Evolutionary conservation across 148 eudicot genomes (phyloP), one percentile per base, ranked within the genome.

Genomic region (Pharnaceum exiguum): DNA sequence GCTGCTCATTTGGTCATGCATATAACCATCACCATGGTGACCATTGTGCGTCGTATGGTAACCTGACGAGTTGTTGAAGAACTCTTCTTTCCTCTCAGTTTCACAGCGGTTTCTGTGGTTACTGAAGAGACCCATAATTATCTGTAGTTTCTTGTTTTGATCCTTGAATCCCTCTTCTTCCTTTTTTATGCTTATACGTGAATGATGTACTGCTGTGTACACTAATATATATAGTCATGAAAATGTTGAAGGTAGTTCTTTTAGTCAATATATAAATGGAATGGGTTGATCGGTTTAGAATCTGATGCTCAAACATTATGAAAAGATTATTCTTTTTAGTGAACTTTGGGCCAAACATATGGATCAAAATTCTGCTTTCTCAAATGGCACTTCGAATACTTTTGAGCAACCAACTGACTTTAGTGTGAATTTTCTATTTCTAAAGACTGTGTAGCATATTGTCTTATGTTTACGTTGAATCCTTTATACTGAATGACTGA

Each of bases 61-160:
- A 35, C 68, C 51, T 62, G 53, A 11, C 71, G 73, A 61, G 48
- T 59, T 65, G 5, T 51, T 13, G 46, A 16, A 57, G 40, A 52
- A 51, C 33, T 12, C 55, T 19, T 57, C 54, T 56, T 63, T 53
- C 27, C 38, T 51, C 59, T 63, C 64, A 50, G 74, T 28, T 54
- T 57, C 69, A 15, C 22, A 29, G 58, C 63, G 49, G 55, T 46
- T 32, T 31, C 74, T 70, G 57, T 70, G 64, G 55, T 42, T 45
- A 10, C 54, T 57, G 48, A 25, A 63, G 47, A 31, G 58, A 69
- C 57, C 63, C 52, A 5, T 52, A 48, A 5, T 40, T 23, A 7
- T 17, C 30, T 45, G 36, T 16, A 27, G 29, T 13, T 53, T 49
- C 10, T 15, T 3, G 1, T 3, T 5, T 9, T 30, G 25, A 18